These are phyloP conservation scores for Phytopythium delawarense DNA, from an alignment of 352 stramenopile genomes.

Conservation along the genomic window DNA sequence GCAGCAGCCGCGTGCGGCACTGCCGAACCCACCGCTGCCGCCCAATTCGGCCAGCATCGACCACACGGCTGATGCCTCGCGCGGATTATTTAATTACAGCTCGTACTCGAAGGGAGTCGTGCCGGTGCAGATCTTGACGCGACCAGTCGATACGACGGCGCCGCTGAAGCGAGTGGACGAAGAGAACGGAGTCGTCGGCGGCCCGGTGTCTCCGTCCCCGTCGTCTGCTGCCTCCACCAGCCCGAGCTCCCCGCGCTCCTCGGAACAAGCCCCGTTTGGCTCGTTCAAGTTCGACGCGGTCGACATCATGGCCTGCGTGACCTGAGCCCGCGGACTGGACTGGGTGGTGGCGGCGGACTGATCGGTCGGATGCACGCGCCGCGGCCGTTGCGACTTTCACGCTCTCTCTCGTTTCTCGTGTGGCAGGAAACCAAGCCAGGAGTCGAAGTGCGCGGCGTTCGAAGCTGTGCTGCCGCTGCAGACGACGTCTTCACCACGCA, in stretches of 20 bases:
- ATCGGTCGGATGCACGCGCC: background rate
- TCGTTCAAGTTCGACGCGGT: slow-evolving; percentile 79
- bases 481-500: slow-evolving; percentile 4
- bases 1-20: slow-evolving; percentile 8
- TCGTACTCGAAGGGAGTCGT: slow-evolving; percentile 30
- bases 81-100: slow-evolving; percentile 52
- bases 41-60: background rate
- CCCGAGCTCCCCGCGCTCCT: slow-evolving; percentile 31
- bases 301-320: slow-evolving; percentile 89
- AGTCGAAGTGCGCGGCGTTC: background rate
- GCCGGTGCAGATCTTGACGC: slow-evolving; percentile 41
- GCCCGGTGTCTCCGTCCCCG: slow-evolving; percentile 13
- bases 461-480: background rate
- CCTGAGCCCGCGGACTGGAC: slow-evolving; percentile 30
- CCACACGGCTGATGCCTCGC: slow-evolving; percentile 8
- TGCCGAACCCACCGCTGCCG: background rate
- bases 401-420: slow-evolving; percentile 7
- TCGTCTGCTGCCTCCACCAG: slow-evolving; percentile 16
- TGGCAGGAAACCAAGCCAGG: slow-evolving; percentile 5
- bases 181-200: slow-evolving; percentile 11
- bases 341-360: background rate
- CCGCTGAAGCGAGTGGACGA: slow-evolving; percentile 52
- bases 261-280: slow-evolving; percentile 36
- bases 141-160: slow-evolving; percentile 24
- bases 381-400: background rate